Conservation (phyloP, 768 basidiomycete species). For the Suillus subluteus region DNA sequence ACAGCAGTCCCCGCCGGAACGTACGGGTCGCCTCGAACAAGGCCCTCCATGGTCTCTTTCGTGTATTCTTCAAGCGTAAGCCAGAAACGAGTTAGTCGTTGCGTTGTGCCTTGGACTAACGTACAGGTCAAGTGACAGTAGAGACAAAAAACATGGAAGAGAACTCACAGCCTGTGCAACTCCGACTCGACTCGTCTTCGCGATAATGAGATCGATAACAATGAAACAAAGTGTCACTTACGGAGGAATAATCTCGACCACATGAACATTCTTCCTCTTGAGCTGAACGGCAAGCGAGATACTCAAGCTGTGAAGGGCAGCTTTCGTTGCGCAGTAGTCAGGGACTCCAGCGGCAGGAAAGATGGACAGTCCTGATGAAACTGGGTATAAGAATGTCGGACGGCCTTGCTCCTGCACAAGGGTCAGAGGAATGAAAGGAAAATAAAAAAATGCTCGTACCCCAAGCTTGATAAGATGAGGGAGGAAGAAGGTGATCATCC, state of each 20-base stretch:
- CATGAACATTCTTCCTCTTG: conserved; percentile 50
- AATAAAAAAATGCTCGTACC: conserved; percentile 34
- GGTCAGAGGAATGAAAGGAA: conserved; percentile 4
- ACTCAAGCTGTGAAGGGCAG: conserved; percentile 56
- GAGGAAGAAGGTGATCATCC: conserved; percentile 49
- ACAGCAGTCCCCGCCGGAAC: conserved; percentile 30
- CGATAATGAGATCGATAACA: background rate
- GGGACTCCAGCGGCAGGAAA: conserved; percentile 44
- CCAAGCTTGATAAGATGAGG: conserved; percentile 58
- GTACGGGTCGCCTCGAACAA: conserved; percentile 38
- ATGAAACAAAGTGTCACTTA: conserved; percentile 34
- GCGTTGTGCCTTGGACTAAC: conserved; percentile 57
- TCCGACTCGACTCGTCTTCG: conserved; percentile 62
- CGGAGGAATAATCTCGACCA: conserved; percentile 63
- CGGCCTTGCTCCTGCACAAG: conserved; percentile 41
- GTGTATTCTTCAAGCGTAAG: conserved; percentile 57
- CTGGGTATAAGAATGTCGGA: conserved; percentile 51
- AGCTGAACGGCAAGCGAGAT: conserved; percentile 52
- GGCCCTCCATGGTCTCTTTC: conserved; percentile 40
- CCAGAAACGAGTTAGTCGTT: conserved; percentile 53
- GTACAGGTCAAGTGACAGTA: conserved; percentile 47
- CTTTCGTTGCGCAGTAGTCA: conserved; percentile 62
- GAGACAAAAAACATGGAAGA: background rate
- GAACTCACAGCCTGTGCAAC: conserved; percentile 56
- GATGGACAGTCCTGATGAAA: conserved; percentile 56